phyloP scores from a whole-genome alignment of 306 rosid species.

The Vicia sativa region DNA sequence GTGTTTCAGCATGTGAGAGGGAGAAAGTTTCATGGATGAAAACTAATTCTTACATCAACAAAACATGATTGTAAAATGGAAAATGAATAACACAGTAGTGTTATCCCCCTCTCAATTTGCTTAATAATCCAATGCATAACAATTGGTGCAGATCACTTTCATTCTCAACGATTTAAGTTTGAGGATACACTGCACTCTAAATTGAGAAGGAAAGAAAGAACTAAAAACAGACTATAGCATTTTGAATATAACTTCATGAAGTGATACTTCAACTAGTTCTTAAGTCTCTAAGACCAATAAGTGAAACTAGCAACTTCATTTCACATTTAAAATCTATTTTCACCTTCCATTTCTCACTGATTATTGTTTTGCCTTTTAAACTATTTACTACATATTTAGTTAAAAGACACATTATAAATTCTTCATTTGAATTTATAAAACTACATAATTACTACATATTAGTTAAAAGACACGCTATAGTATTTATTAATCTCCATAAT shows the following conservation, averaged over 20 bases:
- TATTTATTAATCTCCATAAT: background rate
- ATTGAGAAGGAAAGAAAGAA: background rate
- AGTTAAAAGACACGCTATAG: too few species aligned
- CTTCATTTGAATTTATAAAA: background rate
- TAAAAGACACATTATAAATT: slow-evolving; percentile 14
- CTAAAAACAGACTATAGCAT: slow-evolving; percentile 10
- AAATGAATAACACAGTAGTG: too few species aligned
- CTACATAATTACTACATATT: too few species aligned
- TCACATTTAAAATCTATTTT: slow-evolving; percentile 30
- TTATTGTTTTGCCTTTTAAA: slow-evolving; percentile 22
- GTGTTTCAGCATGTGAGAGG: too few species aligned
- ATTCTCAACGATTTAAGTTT: background rate
- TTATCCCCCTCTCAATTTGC: too few species aligned
- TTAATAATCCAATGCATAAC: too few species aligned
- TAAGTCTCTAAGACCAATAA: slow-evolving; percentile 11
- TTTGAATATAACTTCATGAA: background rate
- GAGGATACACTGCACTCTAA: background rate
- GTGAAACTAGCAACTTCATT: slow-evolving; percentile 27
- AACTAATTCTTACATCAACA: too few species aligned
- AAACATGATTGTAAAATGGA: too few species aligned
- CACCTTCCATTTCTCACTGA: background rate
- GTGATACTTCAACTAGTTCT: slow-evolving; percentile 3
- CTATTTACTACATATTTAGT: background rate
- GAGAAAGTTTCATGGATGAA: too few species aligned
- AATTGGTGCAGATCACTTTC: background rate